Evolutionary conservation across 2,329 filamentous ascomycete genomes (phyloP).

Genomic region (Colletotrichum sp.): DNA sequence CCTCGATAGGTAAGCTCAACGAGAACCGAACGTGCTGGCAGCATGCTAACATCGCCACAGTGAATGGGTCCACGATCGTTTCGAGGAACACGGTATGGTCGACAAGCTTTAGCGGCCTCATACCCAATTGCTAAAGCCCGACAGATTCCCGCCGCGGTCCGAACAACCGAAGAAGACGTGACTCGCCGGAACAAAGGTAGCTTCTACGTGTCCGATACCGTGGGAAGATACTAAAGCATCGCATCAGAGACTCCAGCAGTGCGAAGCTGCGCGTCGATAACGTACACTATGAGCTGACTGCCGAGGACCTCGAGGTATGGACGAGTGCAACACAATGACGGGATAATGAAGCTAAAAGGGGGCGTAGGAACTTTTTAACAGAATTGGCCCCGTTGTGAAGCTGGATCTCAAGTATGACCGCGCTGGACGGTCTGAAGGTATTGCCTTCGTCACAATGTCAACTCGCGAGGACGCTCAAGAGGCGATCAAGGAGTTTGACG

Average conservation of each 20-base stretch:
- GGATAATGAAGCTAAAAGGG: slow-evolving; percentile 26
- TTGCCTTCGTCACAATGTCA: slow-evolving; percentile 84
- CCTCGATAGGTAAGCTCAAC: slow-evolving; percentile 68
- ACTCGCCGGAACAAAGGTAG: slow-evolving; percentile 45
- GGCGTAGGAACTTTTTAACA: slow-evolving; percentile 75
- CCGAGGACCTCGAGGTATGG: slow-evolving; percentile 79
- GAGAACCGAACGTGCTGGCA: slow-evolving; percentile 20
- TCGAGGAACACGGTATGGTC: slow-evolving; percentile 71
- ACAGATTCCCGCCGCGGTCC: slow-evolving; percentile 45
- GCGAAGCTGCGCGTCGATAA: slow-evolving; percentile 86
- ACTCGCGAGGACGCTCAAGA: slow-evolving; percentile 71
- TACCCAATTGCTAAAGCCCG: slow-evolving; percentile 12
- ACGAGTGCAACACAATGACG: not conserved
- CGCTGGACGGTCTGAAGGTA: slow-evolving; percentile 84
- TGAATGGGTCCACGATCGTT: slow-evolving; percentile 95
- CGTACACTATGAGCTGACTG: slow-evolving; percentile 88
- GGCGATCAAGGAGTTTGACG: slow-evolving; percentile 83
- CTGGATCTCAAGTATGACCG: slow-evolving; percentile 83
- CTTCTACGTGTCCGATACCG: slow-evolving; percentile 20
- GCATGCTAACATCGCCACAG: slow-evolving; percentile 45
- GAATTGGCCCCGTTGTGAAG: slow-evolving; percentile 74
- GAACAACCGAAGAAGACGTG: slow-evolving; percentile 47
- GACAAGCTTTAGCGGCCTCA: not conserved
- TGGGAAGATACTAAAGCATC: slow-evolving; percentile 19
- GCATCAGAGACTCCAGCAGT: slow-evolving; percentile 56